Evolutionary conservation across 1,284 basidiomycete species (phyloP).

Genomic region (Microbotryum silenes-acaulis): DNA sequence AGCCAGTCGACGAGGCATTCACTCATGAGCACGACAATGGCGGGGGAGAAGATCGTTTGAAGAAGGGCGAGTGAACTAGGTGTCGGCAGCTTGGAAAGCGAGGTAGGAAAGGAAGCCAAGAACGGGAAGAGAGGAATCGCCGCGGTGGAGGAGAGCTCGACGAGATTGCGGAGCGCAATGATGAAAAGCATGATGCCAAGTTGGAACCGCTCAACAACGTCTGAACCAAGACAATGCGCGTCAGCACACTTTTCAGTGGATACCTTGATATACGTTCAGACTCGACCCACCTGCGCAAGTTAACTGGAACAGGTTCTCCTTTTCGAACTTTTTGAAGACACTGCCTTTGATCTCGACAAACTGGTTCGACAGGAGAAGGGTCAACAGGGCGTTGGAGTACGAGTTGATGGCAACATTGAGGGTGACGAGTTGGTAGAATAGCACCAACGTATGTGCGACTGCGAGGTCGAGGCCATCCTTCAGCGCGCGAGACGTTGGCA

Average conservation of each 20-base stretch:
- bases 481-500: background rate
- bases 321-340: slow-evolving; percentile 99
- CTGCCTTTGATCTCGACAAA: slow-evolving; percentile 99
- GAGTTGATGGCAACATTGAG: slow-evolving; percentile 98
- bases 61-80: slow-evolving; percentile 46
- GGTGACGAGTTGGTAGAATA: slow-evolving; percentile 92
- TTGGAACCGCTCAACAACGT: slow-evolving; percentile 97
- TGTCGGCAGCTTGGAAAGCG: slow-evolving; percentile 21
- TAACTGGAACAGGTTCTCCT: slow-evolving; percentile 98
- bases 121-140: slow-evolving; percentile 49
- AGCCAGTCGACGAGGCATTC: slow-evolving; percentile 98
- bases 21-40: slow-evolving; percentile 78
- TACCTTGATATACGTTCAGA: background rate
- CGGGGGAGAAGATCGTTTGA: slow-evolving; percentile 88
- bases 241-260: background rate
- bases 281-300: slow-evolving; percentile 74
- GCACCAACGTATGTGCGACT: slow-evolving; percentile 88
- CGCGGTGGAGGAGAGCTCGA: slow-evolving; percentile 75
- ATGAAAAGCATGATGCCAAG: slow-evolving; percentile 82
- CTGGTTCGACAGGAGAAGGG: slow-evolving; percentile 92
- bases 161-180: slow-evolving; percentile 88
- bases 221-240: slow-evolving; percentile 42
- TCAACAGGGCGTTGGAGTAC: slow-evolving; percentile 92
- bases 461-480: background rate
- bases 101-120: slow-evolving; percentile 44